phyloP scores from a whole-genome alignment of 495 filamentous ascomycete genomes.

The Melanomma pulvis-pyrius region DNA sequence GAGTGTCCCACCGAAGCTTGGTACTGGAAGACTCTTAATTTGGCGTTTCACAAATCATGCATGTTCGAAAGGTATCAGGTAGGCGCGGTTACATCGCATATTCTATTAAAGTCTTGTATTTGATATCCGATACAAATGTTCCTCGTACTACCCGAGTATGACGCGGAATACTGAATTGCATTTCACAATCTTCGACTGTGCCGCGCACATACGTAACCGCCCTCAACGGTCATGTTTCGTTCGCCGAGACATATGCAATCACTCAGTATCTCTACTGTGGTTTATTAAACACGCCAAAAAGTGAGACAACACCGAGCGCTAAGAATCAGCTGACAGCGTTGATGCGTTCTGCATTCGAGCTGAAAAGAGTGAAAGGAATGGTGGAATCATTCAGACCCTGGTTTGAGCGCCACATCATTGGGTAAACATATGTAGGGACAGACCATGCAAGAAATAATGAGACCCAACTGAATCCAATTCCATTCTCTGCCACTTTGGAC shows the following conservation, averaged over 20 bases:
- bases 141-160: too few relatives aligned
- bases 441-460: slow-evolving; percentile 7
- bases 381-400: slow-evolving; percentile 12
- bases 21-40: too few relatives aligned
- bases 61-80: too few relatives aligned
- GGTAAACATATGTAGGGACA: slow-evolving; percentile 8
- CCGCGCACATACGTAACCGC: background rate
- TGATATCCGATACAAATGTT: too few relatives aligned
- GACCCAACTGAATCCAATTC: background rate
- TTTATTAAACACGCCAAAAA: background rate
- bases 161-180: too few relatives aligned
- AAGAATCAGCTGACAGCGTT: background rate
- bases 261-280: background rate
- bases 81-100: too few relatives aligned
- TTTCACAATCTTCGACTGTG: too few relatives aligned
- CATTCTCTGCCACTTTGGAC: background rate
- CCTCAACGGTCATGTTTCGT: background rate
- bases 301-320: background rate
- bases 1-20: too few relatives aligned
- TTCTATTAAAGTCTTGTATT: too few relatives aligned
- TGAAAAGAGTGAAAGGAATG: background rate
- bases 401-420: slow-evolving; percentile 9
- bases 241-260: background rate
- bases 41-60: too few relatives aligned
- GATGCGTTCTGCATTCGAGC: background rate